Conservation (phyloP, 768 basidiomycete species). For the Coprinellus aureogranulatus region DNA sequence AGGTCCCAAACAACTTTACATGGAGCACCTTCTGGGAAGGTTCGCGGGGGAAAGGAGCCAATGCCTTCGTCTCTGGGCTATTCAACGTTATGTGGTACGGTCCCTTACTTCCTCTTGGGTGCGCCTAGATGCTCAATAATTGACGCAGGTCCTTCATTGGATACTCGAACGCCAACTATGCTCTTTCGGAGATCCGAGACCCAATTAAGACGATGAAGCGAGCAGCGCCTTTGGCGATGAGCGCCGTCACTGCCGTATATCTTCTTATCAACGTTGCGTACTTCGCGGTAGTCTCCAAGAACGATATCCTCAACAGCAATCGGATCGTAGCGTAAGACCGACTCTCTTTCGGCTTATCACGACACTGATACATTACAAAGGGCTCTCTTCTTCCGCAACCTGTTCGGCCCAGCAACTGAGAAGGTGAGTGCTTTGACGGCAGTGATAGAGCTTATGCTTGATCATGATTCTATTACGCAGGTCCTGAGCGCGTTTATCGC, state of each 20-base stretch:
- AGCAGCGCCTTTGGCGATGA: conserved; percentile 67
- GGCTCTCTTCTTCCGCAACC: conserved; percentile 71
- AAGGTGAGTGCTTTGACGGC: too few relatives aligned
- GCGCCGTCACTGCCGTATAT: conserved; percentile 58
- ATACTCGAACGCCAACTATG: conserved; percentile 74
- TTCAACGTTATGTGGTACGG: conserved; percentile 70
- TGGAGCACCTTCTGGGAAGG: conserved; percentile 68
- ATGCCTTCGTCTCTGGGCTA: conserved; percentile 61
- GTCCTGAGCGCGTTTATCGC: conserved; percentile 60
- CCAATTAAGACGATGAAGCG: conserved; percentile 69
- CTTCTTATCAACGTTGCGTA: conserved; percentile 69
- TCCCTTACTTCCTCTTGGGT: not conserved
- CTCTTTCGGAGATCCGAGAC: conserved; percentile 65
- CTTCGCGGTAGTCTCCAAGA: conserved; percentile 69
- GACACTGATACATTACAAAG: conserved; percentile 26
- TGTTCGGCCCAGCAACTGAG: conserved; percentile 64
- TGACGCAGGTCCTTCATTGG: conserved; percentile 77
- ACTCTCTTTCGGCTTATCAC: not conserved
- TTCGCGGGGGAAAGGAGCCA: conserved; percentile 44
- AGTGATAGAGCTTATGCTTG: too few relatives aligned
- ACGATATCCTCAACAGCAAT: conserved; percentile 62
- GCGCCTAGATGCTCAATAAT: not conserved
- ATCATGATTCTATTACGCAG: conserved; percentile 35
- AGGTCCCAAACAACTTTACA: conserved; percentile 53
- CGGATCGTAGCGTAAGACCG: conserved; percentile 65